phyloP scores from a whole-genome alignment of 305 asterid genomes.

The Fraxinus dipetala region DNA sequence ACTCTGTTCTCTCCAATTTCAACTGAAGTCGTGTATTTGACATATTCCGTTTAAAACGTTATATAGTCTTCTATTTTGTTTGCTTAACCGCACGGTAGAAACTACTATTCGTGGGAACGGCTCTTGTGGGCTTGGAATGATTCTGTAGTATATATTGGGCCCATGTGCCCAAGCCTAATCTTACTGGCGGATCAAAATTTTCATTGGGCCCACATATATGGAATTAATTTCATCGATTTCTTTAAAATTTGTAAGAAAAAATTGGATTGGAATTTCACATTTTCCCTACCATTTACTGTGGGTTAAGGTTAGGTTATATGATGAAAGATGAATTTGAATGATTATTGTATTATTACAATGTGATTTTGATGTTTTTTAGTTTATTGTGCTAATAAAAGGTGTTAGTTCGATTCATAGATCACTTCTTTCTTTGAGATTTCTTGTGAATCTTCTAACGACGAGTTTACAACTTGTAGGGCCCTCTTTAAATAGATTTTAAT shows the following conservation, averaged over 20 bases:
- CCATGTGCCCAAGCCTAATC: not conserved
- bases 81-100: not conserved
- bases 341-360: not conserved
- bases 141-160: not conserved
- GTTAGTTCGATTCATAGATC: not conserved
- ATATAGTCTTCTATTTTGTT: not conserved
- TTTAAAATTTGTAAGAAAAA: not conserved
- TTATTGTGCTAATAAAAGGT: not conserved
- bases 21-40: not conserved
- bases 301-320: not conserved
- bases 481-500: not conserved
- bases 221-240: not conserved
- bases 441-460: not conserved
- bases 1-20: constrained; percentile 6
- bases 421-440: not conserved
- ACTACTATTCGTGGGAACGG: not conserved
- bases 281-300: not conserved
- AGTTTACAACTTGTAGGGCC: not conserved
- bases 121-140: not conserved
- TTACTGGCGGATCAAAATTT: not conserved
- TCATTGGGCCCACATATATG: not conserved
- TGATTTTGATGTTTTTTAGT: not conserved
- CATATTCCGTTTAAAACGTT: not conserved
- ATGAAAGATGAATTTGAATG: not conserved
- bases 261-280: not conserved